phyloP scores from a whole-genome alignment of 495 filamentous ascomycete genomes.

The Podospora pseudocomata region DNA sequence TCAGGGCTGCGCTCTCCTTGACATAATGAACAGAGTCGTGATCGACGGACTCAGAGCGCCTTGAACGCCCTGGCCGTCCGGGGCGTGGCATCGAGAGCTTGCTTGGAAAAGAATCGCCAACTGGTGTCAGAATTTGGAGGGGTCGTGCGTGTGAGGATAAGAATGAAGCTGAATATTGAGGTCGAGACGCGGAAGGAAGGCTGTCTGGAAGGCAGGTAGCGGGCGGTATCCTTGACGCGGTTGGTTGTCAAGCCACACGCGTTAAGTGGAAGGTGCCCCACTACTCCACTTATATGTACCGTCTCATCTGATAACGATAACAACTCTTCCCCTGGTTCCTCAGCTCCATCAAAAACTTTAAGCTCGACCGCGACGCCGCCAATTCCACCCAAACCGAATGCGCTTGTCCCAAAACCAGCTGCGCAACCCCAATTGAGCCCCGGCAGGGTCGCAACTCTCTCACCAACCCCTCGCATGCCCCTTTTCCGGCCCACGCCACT shows the following conservation, averaged over 20 bases:
- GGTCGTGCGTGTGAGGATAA: no score
- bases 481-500: slow-evolving; percentile 25
- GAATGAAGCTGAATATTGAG: no score
- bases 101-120: not conserved
- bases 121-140: no score
- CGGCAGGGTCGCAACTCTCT: not conserved
- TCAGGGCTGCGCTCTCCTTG: slow-evolving; percentile 37
- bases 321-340: slow-evolving; percentile 3
- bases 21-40: slow-evolving; percentile 28
- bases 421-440: not conserved
- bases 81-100: slow-evolving; percentile 33
- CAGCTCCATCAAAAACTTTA: not conserved
- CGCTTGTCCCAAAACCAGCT: not conserved
- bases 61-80: slow-evolving; percentile 25
- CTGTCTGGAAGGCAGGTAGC: no score
- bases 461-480: not conserved
- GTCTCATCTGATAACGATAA: not conserved
- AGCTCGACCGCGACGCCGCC: not conserved
- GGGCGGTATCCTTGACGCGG: no score
- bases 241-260: no score
- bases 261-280: no score
- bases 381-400: not conserved
- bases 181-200: no score
- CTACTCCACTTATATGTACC: not conserved
- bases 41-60: slow-evolving; percentile 31